Conservation (phyloP, 2,329 filamentous ascomycete genomes). For the Aspergillus piperis region DNA sequence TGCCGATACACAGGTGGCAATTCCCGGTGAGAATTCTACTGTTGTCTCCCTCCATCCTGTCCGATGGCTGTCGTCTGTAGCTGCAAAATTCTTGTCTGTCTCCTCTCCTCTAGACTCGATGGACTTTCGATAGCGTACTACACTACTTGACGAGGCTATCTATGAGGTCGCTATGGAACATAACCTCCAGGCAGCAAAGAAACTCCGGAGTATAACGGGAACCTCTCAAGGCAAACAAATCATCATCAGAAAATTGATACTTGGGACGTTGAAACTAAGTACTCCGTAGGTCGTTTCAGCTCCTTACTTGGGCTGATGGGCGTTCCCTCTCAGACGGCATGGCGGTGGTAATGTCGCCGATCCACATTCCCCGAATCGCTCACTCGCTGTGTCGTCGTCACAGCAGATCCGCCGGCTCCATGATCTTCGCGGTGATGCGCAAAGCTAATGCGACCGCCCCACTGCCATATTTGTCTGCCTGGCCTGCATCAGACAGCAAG, state of each 20-base stretch:
- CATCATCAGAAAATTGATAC: background rate
- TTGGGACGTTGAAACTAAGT: background rate
- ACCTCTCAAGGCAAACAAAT: background rate
- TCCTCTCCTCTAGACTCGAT: too few relatives aligned
- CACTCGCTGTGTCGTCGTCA: background rate
- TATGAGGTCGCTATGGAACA: too few relatives aligned
- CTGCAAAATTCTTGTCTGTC: too few relatives aligned
- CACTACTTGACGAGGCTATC: too few relatives aligned
- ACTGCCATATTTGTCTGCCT: constrained; percentile 3
- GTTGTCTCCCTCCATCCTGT: too few relatives aligned
- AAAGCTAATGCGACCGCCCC: constrained; percentile 3
- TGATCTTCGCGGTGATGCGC: background rate
- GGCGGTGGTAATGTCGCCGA: constrained; percentile 2
- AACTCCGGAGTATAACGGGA: background rate
- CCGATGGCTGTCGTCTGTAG: too few relatives aligned
- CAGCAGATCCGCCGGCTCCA: background rate
- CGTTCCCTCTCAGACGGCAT: constrained; percentile 1
- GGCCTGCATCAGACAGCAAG: background rate
- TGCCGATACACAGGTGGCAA: background rate
- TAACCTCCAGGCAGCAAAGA: too few relatives aligned
- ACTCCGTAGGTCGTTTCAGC: background rate
- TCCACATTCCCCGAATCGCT: background rate
- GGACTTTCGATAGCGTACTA: too few relatives aligned
- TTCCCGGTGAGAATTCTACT: too few relatives aligned
- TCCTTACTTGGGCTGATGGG: constrained; percentile 10